Evolutionary conservation across 441 rosid species (phyloP).

Genomic region (Eutrema salsugineum): DNA sequence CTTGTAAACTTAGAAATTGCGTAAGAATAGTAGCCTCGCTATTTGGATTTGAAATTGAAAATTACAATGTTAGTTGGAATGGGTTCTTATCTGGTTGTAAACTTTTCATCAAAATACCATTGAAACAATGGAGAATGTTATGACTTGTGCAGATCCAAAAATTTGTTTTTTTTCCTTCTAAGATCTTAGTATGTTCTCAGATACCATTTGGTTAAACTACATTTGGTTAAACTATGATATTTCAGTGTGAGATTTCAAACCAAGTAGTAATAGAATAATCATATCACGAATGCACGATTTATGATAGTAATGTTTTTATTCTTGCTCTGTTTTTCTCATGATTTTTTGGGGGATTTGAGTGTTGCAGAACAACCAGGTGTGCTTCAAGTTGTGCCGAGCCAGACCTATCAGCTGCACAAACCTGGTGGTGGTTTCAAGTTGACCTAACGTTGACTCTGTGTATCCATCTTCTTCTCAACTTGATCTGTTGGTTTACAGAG

Average conservation of each 20-base stretch:
- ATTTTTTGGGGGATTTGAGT: not conserved
- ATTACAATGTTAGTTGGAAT: not conserved
- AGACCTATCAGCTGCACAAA: constrained; percentile 56
- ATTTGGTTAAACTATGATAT: not conserved
- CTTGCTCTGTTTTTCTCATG: not conserved
- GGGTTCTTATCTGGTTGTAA: not conserved
- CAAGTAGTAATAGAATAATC: not conserved
- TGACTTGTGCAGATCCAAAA: not conserved
- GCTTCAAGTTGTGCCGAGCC: constrained; percentile 65
- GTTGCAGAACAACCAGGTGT: constrained; percentile 84
- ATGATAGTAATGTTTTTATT: not conserved
- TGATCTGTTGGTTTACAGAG: not conserved
- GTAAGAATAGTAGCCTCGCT: not conserved
- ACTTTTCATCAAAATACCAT: not conserved
- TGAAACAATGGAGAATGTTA: not conserved
- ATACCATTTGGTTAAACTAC: not conserved
- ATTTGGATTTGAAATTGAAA: not conserved
- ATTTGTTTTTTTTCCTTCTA: no score
- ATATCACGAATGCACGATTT: not conserved
- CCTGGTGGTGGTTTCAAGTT: constrained; percentile 23
- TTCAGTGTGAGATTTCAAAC: not conserved
- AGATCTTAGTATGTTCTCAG: not conserved
- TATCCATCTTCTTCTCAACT: constrained; percentile 18
- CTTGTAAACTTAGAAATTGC: not conserved
- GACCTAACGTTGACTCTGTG: not conserved